Percentiles rank a stretch among this genome's conserved stretches.
Evolutionary conservation across 1,284 basidiomycete genomes (phyloP).

Genomic region (Ganoderma lingzhi): DNA sequence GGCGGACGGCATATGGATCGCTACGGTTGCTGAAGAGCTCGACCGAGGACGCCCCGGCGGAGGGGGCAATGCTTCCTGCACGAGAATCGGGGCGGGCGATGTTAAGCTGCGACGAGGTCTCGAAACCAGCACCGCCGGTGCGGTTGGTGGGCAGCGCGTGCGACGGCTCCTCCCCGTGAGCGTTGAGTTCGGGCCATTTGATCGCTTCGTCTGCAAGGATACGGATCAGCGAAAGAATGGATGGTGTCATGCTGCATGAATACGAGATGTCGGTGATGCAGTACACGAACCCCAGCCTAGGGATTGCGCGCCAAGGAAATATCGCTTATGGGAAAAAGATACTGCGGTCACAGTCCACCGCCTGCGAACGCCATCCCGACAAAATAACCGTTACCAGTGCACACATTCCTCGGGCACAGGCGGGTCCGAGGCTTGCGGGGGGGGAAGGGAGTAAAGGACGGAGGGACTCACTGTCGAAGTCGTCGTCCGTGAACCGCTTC

Average conservation of each 20-base stretch:
- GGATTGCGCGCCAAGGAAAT: conserved; percentile 19
- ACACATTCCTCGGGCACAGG: neutral
- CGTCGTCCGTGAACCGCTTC: conserved; percentile 71
- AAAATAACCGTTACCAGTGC: conserved; percentile 5
- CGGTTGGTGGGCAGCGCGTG: conserved; percentile 66
- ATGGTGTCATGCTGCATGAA: conserved; percentile 10
- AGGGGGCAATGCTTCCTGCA: conserved; percentile 49
- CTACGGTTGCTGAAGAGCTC: conserved; percentile 45
- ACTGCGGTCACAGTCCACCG: conserved; percentile 20
- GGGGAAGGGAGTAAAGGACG: conserved; percentile 17
- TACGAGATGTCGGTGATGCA: neutral
- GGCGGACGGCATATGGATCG: conserved; percentile 86
- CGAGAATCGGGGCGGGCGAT: conserved; percentile 56
- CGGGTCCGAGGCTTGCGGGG: neutral
- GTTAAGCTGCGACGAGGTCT: conserved; percentile 65
- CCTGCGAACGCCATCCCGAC: conserved; percentile 7
- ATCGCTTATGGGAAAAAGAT: conserved; percentile 8
- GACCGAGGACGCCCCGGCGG: conserved; percentile 58
- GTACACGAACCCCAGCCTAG: conserved; percentile 23
- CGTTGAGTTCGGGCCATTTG: conserved; percentile 87
- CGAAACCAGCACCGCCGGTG: conserved; percentile 71
- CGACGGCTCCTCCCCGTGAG: conserved; percentile 55
- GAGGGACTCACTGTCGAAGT: conserved; percentile 73
- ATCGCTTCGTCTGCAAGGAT: conserved; percentile 71
- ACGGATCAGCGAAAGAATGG: conserved; percentile 13